Evolutionary conservation across 1,284 basidiomycete species (phyloP), one percentile per base, ranked within the genome.

Genomic region (Vanrija sp.): DNA sequence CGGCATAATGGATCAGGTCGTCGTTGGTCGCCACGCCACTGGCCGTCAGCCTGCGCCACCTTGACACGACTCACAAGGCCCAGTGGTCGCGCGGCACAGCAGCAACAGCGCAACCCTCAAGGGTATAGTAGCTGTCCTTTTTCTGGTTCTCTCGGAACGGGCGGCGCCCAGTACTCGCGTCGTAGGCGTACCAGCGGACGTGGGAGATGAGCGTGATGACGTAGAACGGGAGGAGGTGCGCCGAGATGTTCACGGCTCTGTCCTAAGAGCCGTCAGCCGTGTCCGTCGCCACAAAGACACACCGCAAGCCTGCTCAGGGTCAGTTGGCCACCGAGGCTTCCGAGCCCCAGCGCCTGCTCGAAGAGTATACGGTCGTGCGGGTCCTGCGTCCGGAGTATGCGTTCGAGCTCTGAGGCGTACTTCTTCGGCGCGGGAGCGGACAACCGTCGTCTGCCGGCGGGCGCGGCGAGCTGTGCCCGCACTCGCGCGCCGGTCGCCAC

Each of bases 171-270:
- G 26, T 29, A 4, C 6, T 12, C 6, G 19, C 6, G 18, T 43
- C n/a, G 14, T 43, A 29, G 12, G 16, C 12, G 26, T 18, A 19
- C 40, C 40, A 43, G 10, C 39, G 19, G 39, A 44, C 15, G n/a
- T 43, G 42, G 19, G 38, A 25, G 5, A 43, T 21, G 23, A 29
- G 21, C 4, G 38, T 9, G 5, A 64, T 26, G 6, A 46, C 54
- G 55, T 59, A 66, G 45, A 61, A 64, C 6, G 65, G 65, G 3
- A 66, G n/a, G 6, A 66, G 40, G 29, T 60, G 38, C 5, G 55
- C 48, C 39, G 50, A 43, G 19, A 55, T 15, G 2, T 6, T 5
- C 3, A 28, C 45, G 26, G 44, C 49, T n/a, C 48, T 38, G 10
- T 2, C 2, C 34, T 34, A 5, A 15, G 10, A 14, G 12, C 9